These are phyloP conservation scores for Glonium stellatum DNA, from an alignment of 495 filamentous ascomycete species.

Conservation along the genomic window DNA sequence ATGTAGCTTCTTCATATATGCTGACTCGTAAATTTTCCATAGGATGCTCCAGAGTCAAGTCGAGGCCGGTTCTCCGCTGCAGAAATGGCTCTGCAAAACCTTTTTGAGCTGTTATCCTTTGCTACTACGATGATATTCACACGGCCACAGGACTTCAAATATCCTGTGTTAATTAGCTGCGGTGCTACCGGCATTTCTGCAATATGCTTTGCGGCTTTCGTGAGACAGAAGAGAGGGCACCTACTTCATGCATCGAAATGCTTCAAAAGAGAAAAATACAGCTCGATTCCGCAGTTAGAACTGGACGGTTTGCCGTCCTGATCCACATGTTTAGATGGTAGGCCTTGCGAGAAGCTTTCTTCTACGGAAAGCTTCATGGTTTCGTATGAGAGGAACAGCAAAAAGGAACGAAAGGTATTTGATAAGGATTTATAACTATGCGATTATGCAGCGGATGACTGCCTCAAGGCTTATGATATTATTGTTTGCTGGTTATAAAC, in stretches of 20 bases:
- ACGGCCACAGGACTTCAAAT: slow-evolving; percentile 52
- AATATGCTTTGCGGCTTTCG: slow-evolving; percentile 48
- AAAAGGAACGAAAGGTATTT: no score
- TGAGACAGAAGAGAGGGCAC: slow-evolving; percentile 55
- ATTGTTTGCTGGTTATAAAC: no score
- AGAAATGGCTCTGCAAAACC: slow-evolving; percentile 56
- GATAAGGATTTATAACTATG: no score
- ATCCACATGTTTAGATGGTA: no score
- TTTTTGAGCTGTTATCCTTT: slow-evolving; percentile 59
- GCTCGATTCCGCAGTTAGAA: not conserved
- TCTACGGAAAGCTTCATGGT: no score
- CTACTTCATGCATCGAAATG: slow-evolving; percentile 44
- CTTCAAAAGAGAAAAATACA: slow-evolving; percentile 1
- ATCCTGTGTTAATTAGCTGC: slow-evolving; percentile 52
- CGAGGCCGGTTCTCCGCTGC: slow-evolving; percentile 49
- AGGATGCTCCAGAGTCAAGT: slow-evolving; percentile 26
- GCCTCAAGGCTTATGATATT: no score
- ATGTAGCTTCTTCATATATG: not conserved
- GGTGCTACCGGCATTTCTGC: slow-evolving; percentile 46
- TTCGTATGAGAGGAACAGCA: no score
- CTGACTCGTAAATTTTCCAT: not conserved
- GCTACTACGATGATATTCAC: slow-evolving; percentile 54
- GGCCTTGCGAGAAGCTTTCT: no score
- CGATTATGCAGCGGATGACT: no score
- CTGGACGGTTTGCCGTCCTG: no score